phyloP scores from a whole-genome alignment of 2,329 filamentous ascomycete species.

The Ascochyta viciae-villosae region DNA sequence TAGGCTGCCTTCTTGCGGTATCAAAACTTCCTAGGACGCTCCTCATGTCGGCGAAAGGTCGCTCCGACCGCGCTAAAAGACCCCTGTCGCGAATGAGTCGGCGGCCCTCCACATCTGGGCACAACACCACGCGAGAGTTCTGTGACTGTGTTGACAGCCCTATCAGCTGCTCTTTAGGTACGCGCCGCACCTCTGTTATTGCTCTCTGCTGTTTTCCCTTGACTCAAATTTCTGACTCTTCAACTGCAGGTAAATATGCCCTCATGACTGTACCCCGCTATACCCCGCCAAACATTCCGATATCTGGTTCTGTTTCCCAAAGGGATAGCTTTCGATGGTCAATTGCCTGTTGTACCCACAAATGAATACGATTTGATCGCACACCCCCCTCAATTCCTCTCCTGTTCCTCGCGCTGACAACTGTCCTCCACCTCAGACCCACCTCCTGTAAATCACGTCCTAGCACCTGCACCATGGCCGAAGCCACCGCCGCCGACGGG shows the following conservation, averaged over 20 bases:
- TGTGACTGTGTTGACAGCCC: conserved; percentile 26
- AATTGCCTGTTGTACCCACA: conserved; percentile 12
- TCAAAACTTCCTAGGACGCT: conserved; percentile 35
- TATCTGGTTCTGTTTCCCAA: conserved; percentile 18
- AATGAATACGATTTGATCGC: conserved; percentile 2
- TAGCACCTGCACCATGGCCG: conserved; percentile 37
- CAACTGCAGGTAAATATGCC: conserved; percentile 29
- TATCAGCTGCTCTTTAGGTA: conserved; percentile 14
- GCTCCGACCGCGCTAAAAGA: conserved; percentile 27
- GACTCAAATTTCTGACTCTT: conserved; percentile 28
- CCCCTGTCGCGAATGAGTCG: conserved; percentile 37
- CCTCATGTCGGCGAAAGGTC: conserved; percentile 33
- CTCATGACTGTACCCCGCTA: conserved; percentile 37
- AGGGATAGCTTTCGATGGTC: conserved; percentile 17
- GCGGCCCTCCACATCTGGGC: conserved; percentile 34
- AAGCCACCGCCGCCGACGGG: conserved; percentile 44
- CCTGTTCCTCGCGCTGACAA: conserved; percentile 16
- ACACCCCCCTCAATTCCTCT: background rate
- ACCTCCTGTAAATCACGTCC: background rate
- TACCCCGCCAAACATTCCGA: conserved; percentile 39
- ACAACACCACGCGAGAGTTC: conserved; percentile 31
- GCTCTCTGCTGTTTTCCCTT: conserved; percentile 1
- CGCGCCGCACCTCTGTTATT: conserved; percentile 7
- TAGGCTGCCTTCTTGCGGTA: conserved; percentile 39
- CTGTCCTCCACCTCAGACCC: conserved; percentile 3